These are phyloP conservation scores for Diospyros kaki DNA, from an alignment of 148 eudicot species.

Conservation along the genomic window DNA sequence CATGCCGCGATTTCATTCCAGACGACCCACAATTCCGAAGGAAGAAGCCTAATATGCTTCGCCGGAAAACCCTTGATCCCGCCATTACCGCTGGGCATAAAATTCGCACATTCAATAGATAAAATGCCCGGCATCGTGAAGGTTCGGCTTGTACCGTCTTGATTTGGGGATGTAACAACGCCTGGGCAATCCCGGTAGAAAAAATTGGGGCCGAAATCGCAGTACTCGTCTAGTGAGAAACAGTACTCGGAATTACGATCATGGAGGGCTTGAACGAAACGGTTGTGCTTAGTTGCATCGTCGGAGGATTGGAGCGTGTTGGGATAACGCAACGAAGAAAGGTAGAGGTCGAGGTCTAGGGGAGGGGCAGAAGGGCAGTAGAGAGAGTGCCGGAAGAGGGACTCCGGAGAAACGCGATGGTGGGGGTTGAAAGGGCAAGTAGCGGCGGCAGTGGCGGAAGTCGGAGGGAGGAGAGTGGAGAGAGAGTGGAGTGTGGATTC, in stretches of 20 bases:
- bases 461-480: slow-evolving; percentile 26
- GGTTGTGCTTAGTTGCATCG: slow-evolving; percentile 19
- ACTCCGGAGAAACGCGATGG: slow-evolving; percentile 41
- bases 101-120: slow-evolving; percentile 58
- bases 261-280: slow-evolving; percentile 30
- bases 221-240: slow-evolving; percentile 54
- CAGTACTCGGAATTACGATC: slow-evolving; percentile 42
- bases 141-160: slow-evolving; percentile 22
- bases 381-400: slow-evolving; percentile 66
- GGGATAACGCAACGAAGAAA: slow-evolving; percentile 40
- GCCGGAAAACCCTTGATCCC: slow-evolving; percentile 12
- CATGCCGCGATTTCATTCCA: slow-evolving; percentile 54
- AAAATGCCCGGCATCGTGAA: slow-evolving; percentile 61
- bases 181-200: slow-evolving; percentile 75
- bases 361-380: slow-evolving; percentile 26
- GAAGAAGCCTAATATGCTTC: slow-evolving; percentile 40
- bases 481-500: slow-evolving; percentile 33
- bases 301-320: slow-evolving; percentile 38
- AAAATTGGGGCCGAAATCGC: slow-evolving; percentile 37
- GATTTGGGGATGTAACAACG: slow-evolving; percentile 35
- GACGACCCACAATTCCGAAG: slow-evolving; percentile 68
- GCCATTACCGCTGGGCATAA: slow-evolving; percentile 16
- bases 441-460: slow-evolving; percentile 5
- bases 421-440: slow-evolving; percentile 54
- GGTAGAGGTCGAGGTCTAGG: slow-evolving; percentile 6